These are phyloP conservation scores for Umbilicaria muhlenbergii DNA, from an alignment of 495 filamentous ascomycete genomes.

Conservation along the genomic window DNA sequence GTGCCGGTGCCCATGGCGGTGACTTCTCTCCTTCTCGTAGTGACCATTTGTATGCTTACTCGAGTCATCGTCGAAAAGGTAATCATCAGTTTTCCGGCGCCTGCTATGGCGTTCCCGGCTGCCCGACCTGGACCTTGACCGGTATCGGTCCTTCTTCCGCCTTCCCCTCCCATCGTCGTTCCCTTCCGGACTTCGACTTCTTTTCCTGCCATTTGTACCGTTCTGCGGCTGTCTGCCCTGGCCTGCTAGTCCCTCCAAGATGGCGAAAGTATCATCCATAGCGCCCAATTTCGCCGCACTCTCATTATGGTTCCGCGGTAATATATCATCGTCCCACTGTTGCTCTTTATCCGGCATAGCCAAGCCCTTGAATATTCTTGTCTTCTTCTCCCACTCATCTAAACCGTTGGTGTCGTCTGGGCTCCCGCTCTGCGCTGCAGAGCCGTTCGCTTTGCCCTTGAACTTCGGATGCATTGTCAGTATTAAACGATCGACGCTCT, in stretches of 20 bases:
- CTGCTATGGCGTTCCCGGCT: slow-evolving; percentile 26
- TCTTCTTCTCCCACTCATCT: slow-evolving; percentile 42
- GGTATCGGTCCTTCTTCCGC: slow-evolving; percentile 32
- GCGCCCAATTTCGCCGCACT: slow-evolving; percentile 33
- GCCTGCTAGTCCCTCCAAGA: slow-evolving; percentile 71
- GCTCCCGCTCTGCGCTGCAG: slow-evolving; percentile 7
- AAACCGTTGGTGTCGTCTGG: slow-evolving; percentile 24
- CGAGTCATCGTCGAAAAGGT: slow-evolving; percentile 39
- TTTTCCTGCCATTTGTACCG: slow-evolving; percentile 36
- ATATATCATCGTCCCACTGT: slow-evolving; percentile 34
- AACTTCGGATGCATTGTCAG: slow-evolving; percentile 82
- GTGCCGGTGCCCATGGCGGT: slow-evolving; percentile 17
- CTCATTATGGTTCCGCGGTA: slow-evolving; percentile 17
- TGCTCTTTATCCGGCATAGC: slow-evolving; percentile 71
- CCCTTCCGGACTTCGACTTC: slow-evolving; percentile 58
- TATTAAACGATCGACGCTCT: slow-evolving; percentile 80
- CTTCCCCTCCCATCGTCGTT: slow-evolving; percentile 31
- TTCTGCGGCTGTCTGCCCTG: slow-evolving; percentile 38
- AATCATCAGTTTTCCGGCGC: slow-evolving; percentile 34
- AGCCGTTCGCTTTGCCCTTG: slow-evolving; percentile 15
- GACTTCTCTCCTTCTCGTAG: slow-evolving; percentile 16
- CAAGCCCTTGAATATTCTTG: slow-evolving; percentile 74
- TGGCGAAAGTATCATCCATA: slow-evolving; percentile 87
- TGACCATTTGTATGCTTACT: slow-evolving; percentile 32
- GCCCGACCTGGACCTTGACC: slow-evolving; percentile 41